A percentile compares a stretch with the other conserved stretches of the same genome.
phyloP scores from a whole-genome alignment of 495 filamentous ascomycete species.

The Saxispiralis lemnorum region DNA sequence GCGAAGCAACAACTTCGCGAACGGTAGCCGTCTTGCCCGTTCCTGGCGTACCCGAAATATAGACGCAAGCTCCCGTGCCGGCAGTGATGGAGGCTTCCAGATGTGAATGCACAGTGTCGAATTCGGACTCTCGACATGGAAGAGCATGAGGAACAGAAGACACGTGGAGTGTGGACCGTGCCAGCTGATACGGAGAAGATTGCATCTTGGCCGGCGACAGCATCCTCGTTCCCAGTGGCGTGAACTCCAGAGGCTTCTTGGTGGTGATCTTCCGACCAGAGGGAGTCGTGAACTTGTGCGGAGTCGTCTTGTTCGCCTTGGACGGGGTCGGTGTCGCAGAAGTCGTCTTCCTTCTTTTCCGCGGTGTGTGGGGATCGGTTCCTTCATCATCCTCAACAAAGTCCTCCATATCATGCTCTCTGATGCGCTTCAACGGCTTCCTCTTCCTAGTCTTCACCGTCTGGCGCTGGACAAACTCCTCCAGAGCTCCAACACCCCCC shows the following conservation, averaged over 20 bases:
- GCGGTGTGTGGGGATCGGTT: constrained; percentile 38
- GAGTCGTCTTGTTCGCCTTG: constrained; percentile 34
- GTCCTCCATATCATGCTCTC: constrained; percentile 30
- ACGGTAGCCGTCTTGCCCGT: constrained; percentile 98
- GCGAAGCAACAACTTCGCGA: constrained; percentile 76
- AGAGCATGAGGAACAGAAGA: constrained; percentile 76
- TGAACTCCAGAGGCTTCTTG: constrained; percentile 89
- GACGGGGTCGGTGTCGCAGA: constrained; percentile 38
- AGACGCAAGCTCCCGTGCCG: constrained; percentile 86
- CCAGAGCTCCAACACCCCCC: constrained; percentile 43
- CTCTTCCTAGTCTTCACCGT: constrained; percentile 56
- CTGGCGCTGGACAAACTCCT: constrained; percentile 45
- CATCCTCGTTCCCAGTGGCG: constrained; percentile 71
- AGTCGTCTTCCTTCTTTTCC: constrained; percentile 36
- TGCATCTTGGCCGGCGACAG: constrained; percentile 60
- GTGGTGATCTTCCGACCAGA: constrained; percentile 58
- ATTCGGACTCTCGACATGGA: constrained; percentile 85
- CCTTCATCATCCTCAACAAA: constrained; percentile 28
- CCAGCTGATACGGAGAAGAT: constrained; percentile 81
- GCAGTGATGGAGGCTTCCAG: constrained; percentile 89
- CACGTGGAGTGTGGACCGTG: constrained; percentile 77
- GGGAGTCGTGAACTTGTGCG: constrained; percentile 46
- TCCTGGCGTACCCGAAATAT: constrained; percentile 98
- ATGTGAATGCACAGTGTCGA: constrained; percentile 76
- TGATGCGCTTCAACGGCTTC: constrained; percentile 17